A percentile compares a stretch with the other conserved stretches of the same genome.
Evolutionary conservation across 2,329 filamentous ascomycete genomes (phyloP).

Genomic region (Colletotrichum abscissum): DNA sequence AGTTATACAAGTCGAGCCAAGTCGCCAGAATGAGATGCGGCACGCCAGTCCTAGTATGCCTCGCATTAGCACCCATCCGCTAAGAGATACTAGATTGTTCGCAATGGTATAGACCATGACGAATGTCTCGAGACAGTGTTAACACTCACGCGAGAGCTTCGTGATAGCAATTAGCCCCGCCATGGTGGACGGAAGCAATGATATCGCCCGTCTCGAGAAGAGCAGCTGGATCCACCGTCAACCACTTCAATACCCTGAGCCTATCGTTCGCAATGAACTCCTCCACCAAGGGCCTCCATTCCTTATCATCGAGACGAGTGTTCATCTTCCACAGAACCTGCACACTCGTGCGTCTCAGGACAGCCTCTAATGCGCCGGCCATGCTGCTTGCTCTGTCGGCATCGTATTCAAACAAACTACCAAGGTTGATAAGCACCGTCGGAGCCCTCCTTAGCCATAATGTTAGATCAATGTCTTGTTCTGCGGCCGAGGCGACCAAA

Average conservation of each 20-base stretch:
- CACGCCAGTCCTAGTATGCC: conserved; percentile 49
- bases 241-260: conserved; percentile 42
- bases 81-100: background rate
- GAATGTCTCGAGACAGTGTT: no score
- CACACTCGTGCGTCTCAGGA: conserved; percentile 37
- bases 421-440: conserved; percentile 43
- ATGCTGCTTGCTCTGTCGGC: conserved; percentile 41
- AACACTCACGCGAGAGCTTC: conserved; percentile 54
- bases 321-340: conserved; percentile 47
- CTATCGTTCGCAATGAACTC: conserved; percentile 37
- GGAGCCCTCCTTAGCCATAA: conserved; percentile 38
- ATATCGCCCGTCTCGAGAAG: conserved; percentile 50
- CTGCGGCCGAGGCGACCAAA: conserved; percentile 31
- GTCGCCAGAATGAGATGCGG: conserved; percentile 58
- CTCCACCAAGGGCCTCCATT: conserved; percentile 32
- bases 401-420: conserved; percentile 38
- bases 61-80: background rate
- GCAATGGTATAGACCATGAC: no score
- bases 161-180: conserved; percentile 53
- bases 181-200: conserved; percentile 50
- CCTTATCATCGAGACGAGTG: conserved; percentile 35
- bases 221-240: conserved; percentile 45
- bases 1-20: conserved; percentile 60
- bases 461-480: conserved; percentile 41
- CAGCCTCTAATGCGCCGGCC: conserved; percentile 38